Evolutionary conservation across 805 yeast genomes (phyloP).

Genomic region (Lipomyces oligophaga): DNA sequence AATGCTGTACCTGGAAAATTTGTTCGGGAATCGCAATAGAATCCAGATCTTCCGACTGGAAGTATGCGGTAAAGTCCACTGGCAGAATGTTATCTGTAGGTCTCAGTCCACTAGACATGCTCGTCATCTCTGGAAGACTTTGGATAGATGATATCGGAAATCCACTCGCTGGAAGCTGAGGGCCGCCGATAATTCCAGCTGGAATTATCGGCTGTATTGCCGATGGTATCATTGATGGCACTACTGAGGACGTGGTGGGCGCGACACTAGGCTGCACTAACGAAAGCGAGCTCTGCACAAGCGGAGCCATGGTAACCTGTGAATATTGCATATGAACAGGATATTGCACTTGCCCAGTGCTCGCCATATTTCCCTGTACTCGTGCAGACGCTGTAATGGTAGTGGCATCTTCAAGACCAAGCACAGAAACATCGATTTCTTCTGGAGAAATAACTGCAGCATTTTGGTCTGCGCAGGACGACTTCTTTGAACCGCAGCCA

Average conservation of each 20-base stretch:
- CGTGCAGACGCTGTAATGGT: not conserved
- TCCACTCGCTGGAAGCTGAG: no score
- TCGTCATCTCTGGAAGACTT: no score
- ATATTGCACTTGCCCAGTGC: not conserved
- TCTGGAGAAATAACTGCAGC: not conserved
- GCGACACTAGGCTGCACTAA: no score
- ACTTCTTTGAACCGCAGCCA: not conserved
- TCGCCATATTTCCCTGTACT: no score
- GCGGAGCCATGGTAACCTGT: not conserved
- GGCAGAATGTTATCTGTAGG: slow-evolving; percentile 6
- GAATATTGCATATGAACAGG: not conserved
- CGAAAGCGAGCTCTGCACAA: not conserved
- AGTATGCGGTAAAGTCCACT: slow-evolving; percentile 22
- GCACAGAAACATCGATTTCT: not conserved
- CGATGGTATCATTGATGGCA: no score
- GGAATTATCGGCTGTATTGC: no score
- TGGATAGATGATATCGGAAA: no score
- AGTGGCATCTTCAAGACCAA: not conserved
- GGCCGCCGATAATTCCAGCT: no score
- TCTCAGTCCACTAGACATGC: no score
- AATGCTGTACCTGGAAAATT: not conserved
- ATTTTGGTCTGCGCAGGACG: not conserved
- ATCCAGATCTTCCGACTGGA: slow-evolving; percentile 19
- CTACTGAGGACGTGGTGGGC: no score
- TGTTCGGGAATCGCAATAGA: slow-evolving; percentile 1